Evolutionary conservation across 192 early-diverging fungal genomes (phyloP).

Genomic region (Gonapodya sp.): DNA sequence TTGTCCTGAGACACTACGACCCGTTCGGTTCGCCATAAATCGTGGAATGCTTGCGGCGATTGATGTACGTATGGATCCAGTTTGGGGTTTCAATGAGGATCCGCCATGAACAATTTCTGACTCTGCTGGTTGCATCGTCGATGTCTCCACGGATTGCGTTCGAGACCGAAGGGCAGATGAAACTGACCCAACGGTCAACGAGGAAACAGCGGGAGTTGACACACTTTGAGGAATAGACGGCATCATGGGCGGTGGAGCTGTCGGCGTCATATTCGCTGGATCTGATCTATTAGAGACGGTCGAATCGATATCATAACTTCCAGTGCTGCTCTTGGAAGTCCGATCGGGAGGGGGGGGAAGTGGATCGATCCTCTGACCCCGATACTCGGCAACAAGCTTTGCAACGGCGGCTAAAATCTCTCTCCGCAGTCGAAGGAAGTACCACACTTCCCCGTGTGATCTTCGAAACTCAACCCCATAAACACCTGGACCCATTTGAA

Average conservation of each 20-base stretch:
- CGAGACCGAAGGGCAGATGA: not conserved
- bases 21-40: not conserved
- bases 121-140: not conserved
- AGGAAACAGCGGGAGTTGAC: not conserved
- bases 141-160: not conserved
- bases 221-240: not conserved
- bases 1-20: no score
- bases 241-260: not conserved
- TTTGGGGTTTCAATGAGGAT: not conserved
- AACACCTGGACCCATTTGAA: not conserved
- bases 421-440: not conserved
- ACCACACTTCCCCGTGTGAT: not conserved
- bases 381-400: not conserved
- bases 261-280: not conserved
- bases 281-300: not conserved
- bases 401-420: not conserved
- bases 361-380: not conserved
- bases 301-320: not conserved
- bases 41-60: not conserved
- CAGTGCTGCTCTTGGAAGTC: not conserved
- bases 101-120: not conserved
- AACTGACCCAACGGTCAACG: not conserved
- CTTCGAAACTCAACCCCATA: not conserved
- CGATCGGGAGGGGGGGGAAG: not conserved
- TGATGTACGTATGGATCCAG: not conserved